These are phyloP conservation scores for Gynostemma pentaphyllum DNA, from an alignment of 306 rosid genomes.

Conservation along the genomic window DNA sequence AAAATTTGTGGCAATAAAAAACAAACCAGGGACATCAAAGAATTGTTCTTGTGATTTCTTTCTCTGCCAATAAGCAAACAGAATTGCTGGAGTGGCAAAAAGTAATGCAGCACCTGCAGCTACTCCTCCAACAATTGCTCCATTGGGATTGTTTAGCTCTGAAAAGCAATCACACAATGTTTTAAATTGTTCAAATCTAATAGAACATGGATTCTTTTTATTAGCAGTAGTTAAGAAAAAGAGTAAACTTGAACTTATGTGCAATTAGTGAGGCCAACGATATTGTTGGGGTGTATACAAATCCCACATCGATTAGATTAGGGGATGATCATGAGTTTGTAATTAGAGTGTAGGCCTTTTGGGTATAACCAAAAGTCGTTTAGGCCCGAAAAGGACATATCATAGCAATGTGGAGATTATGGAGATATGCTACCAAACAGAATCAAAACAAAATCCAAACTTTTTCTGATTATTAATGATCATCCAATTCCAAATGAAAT, in stretches of 20 bases:
- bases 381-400: too few relatives aligned
- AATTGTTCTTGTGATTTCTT: conserved; percentile 10
- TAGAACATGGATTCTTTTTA: too few relatives aligned
- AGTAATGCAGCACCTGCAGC: conserved; percentile 19
- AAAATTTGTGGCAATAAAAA: background rate
- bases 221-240: background rate
- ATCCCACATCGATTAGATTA: too few relatives aligned
- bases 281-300: too few relatives aligned
- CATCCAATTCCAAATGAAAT: too few relatives aligned
- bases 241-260: background rate
- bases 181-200: background rate
- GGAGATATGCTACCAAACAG: too few relatives aligned
- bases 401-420: too few relatives aligned
- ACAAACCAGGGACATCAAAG: conserved; percentile 17
- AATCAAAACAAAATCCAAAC: too few relatives aligned
- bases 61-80: conserved; percentile 10
- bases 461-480: too few relatives aligned
- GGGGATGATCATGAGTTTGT: too few relatives aligned
- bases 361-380: too few relatives aligned
- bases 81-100: conserved; percentile 15
- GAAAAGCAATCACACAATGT: background rate
- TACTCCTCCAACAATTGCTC: conserved; percentile 18
- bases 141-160: conserved; percentile 11
- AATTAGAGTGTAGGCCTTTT: too few relatives aligned
- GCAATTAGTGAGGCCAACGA: background rate